Conservation (phyloP, 164 flowering plant species). For the Vitis cinerea region DNA sequence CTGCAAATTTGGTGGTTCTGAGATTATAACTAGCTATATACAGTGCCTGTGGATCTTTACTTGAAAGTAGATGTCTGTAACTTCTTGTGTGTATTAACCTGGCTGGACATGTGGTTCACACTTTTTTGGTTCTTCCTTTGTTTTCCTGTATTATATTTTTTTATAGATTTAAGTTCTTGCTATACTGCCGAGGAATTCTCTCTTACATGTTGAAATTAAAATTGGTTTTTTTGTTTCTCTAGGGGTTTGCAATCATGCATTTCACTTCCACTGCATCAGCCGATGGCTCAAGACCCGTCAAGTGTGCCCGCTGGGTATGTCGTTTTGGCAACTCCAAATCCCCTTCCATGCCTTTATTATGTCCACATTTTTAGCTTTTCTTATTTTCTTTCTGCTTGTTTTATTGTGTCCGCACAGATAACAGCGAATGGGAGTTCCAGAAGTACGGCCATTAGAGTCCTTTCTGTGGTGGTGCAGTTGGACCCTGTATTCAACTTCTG, state of each 20-base stretch:
- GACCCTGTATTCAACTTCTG: too few species aligned
- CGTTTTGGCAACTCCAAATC: neutral
- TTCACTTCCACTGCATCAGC: conserved; percentile 58
- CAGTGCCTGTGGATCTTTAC: too few species aligned
- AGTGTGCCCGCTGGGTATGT: conserved; percentile 55
- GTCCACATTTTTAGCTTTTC: neutral
- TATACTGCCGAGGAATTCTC: too few species aligned
- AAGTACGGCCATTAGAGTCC: conserved; percentile 47
- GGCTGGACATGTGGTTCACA: too few species aligned
- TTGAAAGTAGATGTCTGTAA: too few species aligned
- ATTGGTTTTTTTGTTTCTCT: neutral
- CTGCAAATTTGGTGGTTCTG: too few species aligned
- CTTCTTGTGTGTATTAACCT: too few species aligned
- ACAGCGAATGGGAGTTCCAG: conserved; percentile 62
- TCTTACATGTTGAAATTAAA: neutral
- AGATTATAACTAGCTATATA: too few species aligned
- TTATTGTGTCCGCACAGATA: conserved; percentile 27
- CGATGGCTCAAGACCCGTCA: conserved; percentile 60
- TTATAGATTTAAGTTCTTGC: too few species aligned
- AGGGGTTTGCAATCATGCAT: conserved; percentile 57
- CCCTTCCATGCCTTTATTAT: neutral
- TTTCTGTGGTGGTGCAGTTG: conserved; percentile 5
- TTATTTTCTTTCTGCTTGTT: neutral
- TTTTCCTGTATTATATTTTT: too few species aligned
- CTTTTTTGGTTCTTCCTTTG: too few species aligned